A percentile compares a stretch with the other conserved stretches of the same genome.
These are phyloP conservation scores for Candida broadrunensis DNA, from an alignment of 805 yeast genomes.

Conservation along the genomic window DNA sequence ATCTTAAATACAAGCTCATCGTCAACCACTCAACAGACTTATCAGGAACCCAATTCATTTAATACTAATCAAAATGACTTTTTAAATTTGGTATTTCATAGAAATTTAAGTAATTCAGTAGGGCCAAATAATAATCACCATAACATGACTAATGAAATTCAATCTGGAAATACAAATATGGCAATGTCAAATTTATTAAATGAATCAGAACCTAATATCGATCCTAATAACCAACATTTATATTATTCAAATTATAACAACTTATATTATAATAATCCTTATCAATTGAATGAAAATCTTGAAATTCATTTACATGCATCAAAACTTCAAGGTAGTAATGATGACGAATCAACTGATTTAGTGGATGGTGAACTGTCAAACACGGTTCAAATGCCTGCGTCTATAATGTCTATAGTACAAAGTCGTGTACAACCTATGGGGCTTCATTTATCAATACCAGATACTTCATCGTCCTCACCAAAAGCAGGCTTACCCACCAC, in stretches of 20 bases:
- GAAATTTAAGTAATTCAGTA: constrained; percentile 21
- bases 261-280: constrained; percentile 38
- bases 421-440: constrained; percentile 40
- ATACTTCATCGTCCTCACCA: constrained; percentile 12
- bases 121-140: neutral
- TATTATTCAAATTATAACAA: constrained; percentile 38
- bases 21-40: neutral
- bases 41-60: constrained; percentile 1
- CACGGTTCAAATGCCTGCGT: constrained; percentile 48
- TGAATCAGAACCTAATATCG: constrained; percentile 18
- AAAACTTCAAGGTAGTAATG: constrained; percentile 12
- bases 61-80: constrained; percentile 31
- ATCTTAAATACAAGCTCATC: constrained; percentile 2
- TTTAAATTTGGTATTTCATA: constrained; percentile 52
- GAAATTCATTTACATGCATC: constrained; percentile 45
- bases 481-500: constrained; percentile 49
- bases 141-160: constrained; percentile 1
- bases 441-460: constrained; percentile 35
- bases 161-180: constrained; percentile 8
- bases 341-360: constrained; percentile 24
- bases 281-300: constrained; percentile 32
- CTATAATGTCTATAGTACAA: constrained; percentile 50
- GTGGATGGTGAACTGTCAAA: constrained; percentile 31
- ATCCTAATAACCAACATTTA: constrained; percentile 33
- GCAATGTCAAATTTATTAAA: constrained; percentile 15